These are phyloP conservation scores for Phytophthora palmivora DNA, from an alignment of 352 stramenopile species.

Conservation along the genomic window DNA sequence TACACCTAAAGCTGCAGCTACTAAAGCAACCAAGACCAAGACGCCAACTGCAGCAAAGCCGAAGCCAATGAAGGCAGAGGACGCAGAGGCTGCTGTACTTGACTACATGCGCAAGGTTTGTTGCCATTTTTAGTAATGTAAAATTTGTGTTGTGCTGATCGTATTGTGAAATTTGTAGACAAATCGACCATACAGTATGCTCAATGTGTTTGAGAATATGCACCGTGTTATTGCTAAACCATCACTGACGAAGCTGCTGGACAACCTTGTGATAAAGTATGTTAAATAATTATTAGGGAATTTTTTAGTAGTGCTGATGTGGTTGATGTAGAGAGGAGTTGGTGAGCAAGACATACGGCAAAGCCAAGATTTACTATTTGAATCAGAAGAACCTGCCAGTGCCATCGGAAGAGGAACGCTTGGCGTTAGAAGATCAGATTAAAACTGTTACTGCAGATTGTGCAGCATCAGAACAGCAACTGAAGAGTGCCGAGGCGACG, in stretches of 20 bases:
- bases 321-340: conserved; percentile 57
- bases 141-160: conserved; percentile 5
- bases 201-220: conserved; percentile 90
- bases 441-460: conserved; percentile 56
- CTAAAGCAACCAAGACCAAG: conserved; percentile 7
- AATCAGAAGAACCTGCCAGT: conserved; percentile 77
- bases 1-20: conserved; percentile 12
- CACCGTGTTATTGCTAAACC: conserved; percentile 77
- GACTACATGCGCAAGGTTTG: conserved; percentile 80
- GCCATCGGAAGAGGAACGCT: conserved; percentile 54
- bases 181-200: conserved; percentile 83
- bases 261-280: conserved; percentile 73
- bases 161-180: conserved; percentile 43
- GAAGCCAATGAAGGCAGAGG: conserved; percentile 47
- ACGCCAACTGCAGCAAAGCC: conserved; percentile 26
- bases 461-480: conserved; percentile 52
- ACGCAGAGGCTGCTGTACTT: conserved; percentile 59
- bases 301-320: not conserved
- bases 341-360: conserved; percentile 78
- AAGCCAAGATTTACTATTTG: conserved; percentile 86
- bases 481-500: conserved; percentile 56
- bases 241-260: conserved; percentile 77
- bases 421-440: conserved; percentile 62
- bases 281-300: conserved; percentile 2
- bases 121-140: conserved; percentile 3